Base-by-base conservation (phyloP, 2,329 filamentous ascomycete species). In the Sarocladium kiliense region DNA sequence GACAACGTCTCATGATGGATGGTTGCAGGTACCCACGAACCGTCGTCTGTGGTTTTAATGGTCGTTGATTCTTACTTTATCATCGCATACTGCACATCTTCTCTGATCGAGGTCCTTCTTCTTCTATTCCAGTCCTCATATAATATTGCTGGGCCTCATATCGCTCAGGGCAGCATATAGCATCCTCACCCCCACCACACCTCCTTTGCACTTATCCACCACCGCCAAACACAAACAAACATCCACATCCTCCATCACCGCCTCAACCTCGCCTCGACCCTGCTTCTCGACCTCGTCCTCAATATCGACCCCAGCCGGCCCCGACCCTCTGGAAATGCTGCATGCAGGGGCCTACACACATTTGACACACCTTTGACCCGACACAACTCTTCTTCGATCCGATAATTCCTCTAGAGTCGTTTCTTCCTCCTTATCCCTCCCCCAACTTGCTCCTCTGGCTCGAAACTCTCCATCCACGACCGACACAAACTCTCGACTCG, bases 291-390 rank as follows among this genome's bases (percentile, higher is more conserved):
- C 50, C 34, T 53, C 32, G 30, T 37, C 32, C 34, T 41, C 34
- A 19, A 41, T 18, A n/a, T 53, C 59, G 50, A 39, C 50, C 50
- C 25, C 44, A 27, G 6, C 39, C n/a, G n/a, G n/a, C n/a, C 7
- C 18, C 25, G 30, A 39, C 36, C 36, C 25, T 26, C 25, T 6
- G 21, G 23, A 14, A 14, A 26, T 23, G 14, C 3, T 27, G n/a
- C n/a, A 23, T 27, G 16, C 44, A 47, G 44, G 44, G 44, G 44
- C 18, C 44, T 47, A 23, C 19, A 21, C 39, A 47, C 39, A 27
- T n/a, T 47, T 30, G 44, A 47, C 44, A 30, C 44, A 27, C 25
- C 12, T 18, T 27, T 26, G 5, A 16, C 25, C 44, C 25, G 25
- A 47, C 21, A 6, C 7, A 41, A 18, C 7, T 41, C 27, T 51